Percentiles rank a stretch among this genome's conserved stretches.
phyloP scores from a whole-genome alignment of 176 grass and related monocot species.

The Rhynchospora pubera region DNA sequence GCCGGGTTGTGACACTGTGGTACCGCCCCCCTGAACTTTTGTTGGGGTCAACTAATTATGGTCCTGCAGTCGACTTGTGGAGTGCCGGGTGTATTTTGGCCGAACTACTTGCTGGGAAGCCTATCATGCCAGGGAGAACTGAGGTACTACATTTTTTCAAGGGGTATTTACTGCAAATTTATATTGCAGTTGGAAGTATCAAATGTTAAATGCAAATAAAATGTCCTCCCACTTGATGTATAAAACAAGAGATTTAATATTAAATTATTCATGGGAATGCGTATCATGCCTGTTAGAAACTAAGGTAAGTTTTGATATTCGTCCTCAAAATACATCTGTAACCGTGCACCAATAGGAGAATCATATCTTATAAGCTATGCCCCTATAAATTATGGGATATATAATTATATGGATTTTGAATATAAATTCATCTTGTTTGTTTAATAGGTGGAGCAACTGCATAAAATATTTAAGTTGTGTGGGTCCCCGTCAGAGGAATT shows the following conservation, averaged over 20 bases:
- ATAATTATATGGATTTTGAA: background rate
- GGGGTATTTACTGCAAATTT: background rate
- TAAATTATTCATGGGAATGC: background rate
- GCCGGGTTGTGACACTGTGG: constrained; percentile 95
- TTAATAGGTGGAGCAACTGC: constrained; percentile 81
- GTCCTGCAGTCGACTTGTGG: constrained; percentile 87
- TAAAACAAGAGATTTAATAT: background rate
- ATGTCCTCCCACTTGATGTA: background rate
- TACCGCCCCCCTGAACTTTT: constrained; percentile 96
- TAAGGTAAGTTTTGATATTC: background rate
- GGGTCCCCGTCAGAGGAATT: constrained; percentile 89
- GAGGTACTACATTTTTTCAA: constrained; percentile 46
- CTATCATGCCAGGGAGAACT: constrained; percentile 98
- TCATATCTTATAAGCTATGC: background rate
- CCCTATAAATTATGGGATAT: background rate
- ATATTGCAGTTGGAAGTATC: background rate
- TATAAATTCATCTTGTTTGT: constrained; percentile 1
- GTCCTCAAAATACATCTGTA: background rate
- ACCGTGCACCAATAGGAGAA: background rate
- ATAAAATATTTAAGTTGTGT: constrained; percentile 95
- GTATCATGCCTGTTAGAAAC: background rate
- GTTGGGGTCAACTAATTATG: constrained; percentile 84
- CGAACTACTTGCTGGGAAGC: constrained; percentile 83
- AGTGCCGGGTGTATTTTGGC: constrained; percentile 97
- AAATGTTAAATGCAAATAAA: background rate